Percentiles rank a stretch among this genome's conserved stretches.
These are phyloP conservation scores for Phtheirospermum japonicum DNA, from an alignment of 257 asterid genomes.

Conservation along the genomic window DNA sequence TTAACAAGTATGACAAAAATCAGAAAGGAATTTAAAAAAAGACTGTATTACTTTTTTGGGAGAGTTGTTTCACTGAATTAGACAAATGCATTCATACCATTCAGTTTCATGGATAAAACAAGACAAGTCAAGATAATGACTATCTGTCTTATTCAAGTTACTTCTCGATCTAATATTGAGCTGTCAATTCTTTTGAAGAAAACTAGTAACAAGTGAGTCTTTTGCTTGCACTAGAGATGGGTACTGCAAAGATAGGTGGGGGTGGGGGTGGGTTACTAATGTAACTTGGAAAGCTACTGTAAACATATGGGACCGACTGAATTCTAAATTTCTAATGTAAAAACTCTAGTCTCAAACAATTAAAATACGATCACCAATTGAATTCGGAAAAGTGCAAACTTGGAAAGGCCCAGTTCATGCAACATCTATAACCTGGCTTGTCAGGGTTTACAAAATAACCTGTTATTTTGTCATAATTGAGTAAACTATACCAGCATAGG, in stretches of 20 bases:
- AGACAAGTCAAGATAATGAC: neutral
- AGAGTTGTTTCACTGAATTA: too few relatives aligned
- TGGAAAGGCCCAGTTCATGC: too few relatives aligned
- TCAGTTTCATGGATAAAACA: neutral
- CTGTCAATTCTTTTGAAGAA: neutral
- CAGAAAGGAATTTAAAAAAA: too few relatives aligned
- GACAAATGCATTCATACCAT: too few relatives aligned
- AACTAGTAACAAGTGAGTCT: neutral
- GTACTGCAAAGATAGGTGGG: neutral
- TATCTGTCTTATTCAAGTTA: neutral
- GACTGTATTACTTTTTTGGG: too few relatives aligned
- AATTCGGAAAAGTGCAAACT: too few relatives aligned
- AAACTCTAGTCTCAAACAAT: too few relatives aligned
- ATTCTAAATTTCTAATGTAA: too few relatives aligned
- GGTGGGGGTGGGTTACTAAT: neutral
- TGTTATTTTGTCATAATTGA: conserved; percentile 2
- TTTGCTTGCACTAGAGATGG: neutral
- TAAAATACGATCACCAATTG: too few relatives aligned
- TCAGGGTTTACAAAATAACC: neutral
- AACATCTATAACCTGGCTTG: too few relatives aligned
- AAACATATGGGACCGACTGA: too few relatives aligned
- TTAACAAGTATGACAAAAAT: neutral
- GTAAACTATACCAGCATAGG: neutral
- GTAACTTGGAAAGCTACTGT: too few relatives aligned
- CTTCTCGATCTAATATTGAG: neutral